Conservation (phyloP, 331 rosid genomes). For the Malus hybrid region DNA sequence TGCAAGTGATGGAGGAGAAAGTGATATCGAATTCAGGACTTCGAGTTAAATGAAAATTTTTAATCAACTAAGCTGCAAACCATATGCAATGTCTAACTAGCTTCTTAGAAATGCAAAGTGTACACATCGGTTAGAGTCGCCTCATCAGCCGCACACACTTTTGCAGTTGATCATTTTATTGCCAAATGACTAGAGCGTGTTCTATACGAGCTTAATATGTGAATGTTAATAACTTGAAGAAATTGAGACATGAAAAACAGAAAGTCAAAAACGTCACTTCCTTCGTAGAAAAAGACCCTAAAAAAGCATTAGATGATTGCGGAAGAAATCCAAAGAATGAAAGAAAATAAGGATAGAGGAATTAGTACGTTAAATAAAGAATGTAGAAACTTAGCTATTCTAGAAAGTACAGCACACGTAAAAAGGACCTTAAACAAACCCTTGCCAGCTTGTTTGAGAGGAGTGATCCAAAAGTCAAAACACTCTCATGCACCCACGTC, state of each 20-base stretch:
- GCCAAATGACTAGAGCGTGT: not conserved
- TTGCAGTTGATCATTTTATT: not conserved
- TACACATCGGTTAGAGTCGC: too few relatives aligned
- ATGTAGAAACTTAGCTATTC: not conserved
- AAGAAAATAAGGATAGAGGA: conserved; percentile 23
- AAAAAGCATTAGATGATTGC: conserved; percentile 12
- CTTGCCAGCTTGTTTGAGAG: conserved; percentile 8
- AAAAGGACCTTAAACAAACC: conserved; percentile 9
- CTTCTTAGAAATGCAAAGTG: too few relatives aligned
- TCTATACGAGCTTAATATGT: conserved; percentile 3
- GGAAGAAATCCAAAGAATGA: conserved; percentile 28
- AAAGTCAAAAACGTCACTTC: conserved; percentile 45
- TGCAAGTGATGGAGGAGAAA: too few relatives aligned
- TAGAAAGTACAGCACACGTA: conserved; percentile 30
- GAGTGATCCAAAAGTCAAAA: not conserved
- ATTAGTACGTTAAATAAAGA: conserved; percentile 18
- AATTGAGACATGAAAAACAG: not conserved
- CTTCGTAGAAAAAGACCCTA: conserved; percentile 12
- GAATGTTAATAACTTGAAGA: conserved; percentile 15
- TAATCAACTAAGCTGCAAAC: too few relatives aligned
- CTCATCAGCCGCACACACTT: too few relatives aligned
- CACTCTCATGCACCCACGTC: not conserved
- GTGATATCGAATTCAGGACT: too few relatives aligned
- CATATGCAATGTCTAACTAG: too few relatives aligned
- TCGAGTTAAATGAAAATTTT: too few relatives aligned